Base-by-base conservation (phyloP, 768 basidiomycete genomes). In the Arthromyces matolae region DNA sequence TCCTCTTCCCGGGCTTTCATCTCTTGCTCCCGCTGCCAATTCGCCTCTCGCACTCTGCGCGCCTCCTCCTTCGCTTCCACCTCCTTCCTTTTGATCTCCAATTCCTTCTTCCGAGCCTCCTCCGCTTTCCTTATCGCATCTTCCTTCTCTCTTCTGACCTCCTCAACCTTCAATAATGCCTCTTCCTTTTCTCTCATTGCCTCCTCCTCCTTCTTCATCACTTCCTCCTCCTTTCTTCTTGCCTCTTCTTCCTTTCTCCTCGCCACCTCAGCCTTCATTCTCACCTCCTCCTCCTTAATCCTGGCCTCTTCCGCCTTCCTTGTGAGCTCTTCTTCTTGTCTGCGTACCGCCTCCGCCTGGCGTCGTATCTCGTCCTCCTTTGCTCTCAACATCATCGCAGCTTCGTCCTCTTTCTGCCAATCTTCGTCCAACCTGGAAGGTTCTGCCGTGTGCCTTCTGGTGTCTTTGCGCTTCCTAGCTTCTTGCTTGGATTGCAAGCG, bases 1-100 rank as follows among this genome's bases (percentile, higher is more conserved):
- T 72, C 71, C 32, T 71, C 69, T 47, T 73, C 71, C 2, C 65
- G 61, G 9, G 54, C 52, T 8, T 53, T 52, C n/a, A 70, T 51
- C 38, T 67, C 68, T 33, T 65, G 62, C 37, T 64, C 59, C 42
- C 56, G 44, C 51, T 50, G 53, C 37, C 49, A 54, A 27, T 51
- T 54, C 22, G 60, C 63, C 23, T 62, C 64, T 46, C 66, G 64
- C 27, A 63, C 60, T 9, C 51, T 56, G 14, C 51, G 50, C 3
- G 61, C 61, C 33, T 67, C 64, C 29, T 59, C 49, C 59, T 40
- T 68, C 63, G 42, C 60, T 54, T 49, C 51, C 16, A 51, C 58
- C 42, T 74, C 69, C 42, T 64, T 65, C 29, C 51, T 46, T 40
- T 45, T 62, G 0, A 60, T 60, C 39, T 68, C 65, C 35, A 60